A percentile compares a stretch with the other conserved stretches of the same genome.
These are phyloP conservation scores for Zelonia costaricensis DNA, from an alignment of 208 protist species.

Conservation along the genomic window DNA sequence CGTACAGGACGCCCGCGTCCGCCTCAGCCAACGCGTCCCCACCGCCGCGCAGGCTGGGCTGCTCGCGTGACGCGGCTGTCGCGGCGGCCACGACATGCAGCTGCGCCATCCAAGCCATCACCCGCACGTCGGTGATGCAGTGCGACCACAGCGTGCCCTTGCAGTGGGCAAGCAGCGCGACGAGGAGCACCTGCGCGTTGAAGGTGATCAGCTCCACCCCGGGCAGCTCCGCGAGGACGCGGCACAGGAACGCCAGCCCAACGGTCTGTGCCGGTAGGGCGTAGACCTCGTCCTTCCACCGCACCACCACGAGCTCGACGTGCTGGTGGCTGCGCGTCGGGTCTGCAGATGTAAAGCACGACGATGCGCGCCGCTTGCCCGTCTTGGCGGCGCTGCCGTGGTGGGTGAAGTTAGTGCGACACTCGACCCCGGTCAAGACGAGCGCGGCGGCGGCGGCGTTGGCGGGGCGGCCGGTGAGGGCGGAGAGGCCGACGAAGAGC, in stretches of 20 bases:
- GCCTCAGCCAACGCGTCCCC: slow-evolving; percentile 7
- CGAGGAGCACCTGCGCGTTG: slow-evolving; percentile 69
- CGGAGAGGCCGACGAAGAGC: slow-evolving; percentile 70
- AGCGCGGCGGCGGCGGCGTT: not conserved
- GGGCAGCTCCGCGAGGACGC: slow-evolving; percentile 59
- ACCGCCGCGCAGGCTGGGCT: not conserved
- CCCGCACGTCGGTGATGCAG: slow-evolving; percentile 80
- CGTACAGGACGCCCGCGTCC: slow-evolving; percentile 26
- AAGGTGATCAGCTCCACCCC: slow-evolving; percentile 91
- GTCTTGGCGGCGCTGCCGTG: slow-evolving; percentile 18
- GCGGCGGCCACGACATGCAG: slow-evolving; percentile 16
- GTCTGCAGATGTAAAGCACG: slow-evolving; percentile 24
- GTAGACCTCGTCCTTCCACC: slow-evolving; percentile 81
- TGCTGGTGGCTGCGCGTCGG: slow-evolving; percentile 38
- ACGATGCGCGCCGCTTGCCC: slow-evolving; percentile 21
- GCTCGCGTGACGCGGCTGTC: not conserved
- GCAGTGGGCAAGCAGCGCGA: slow-evolving; percentile 56
- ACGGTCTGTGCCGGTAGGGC: slow-evolving; percentile 39
- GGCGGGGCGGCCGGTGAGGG: not conserved
- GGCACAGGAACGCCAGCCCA: slow-evolving; percentile 59
- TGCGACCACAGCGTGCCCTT: slow-evolving; percentile 55
- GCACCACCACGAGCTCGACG: slow-evolving; percentile 50
- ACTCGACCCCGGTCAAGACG: slow-evolving; percentile 10
- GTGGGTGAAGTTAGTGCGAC: slow-evolving; percentile 33
- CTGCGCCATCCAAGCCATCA: slow-evolving; percentile 85